Evolutionary conservation across 495 filamentous ascomycete genomes (phyloP).

Genomic region (Neurospora terricola): DNA sequence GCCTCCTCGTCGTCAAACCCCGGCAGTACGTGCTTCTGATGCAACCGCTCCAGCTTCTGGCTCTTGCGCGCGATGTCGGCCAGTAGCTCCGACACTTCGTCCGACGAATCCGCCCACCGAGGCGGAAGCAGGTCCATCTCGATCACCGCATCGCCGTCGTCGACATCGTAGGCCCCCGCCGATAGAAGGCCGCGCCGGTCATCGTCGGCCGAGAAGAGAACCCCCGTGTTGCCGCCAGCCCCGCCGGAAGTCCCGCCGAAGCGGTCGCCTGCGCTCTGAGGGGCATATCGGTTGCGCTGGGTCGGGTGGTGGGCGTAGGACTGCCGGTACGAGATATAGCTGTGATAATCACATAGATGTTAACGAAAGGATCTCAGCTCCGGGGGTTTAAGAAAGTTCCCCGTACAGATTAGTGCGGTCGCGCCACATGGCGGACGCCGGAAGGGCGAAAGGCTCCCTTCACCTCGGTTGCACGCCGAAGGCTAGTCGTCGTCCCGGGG

Average conservation of each 20-base stretch:
- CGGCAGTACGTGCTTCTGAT: slow-evolving; percentile 93
- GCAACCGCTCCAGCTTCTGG: slow-evolving; percentile 75
- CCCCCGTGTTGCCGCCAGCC: slow-evolving; percentile 27
- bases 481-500: not conserved
- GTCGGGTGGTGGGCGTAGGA: slow-evolving; percentile 92
- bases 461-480: slow-evolving; percentile 12
- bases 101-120: slow-evolving; percentile 89
- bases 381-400: not conserved
- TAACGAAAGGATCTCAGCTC: not conserved
- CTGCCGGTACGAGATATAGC: slow-evolving; percentile 97
- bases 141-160: slow-evolving; percentile 86
- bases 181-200: slow-evolving; percentile 87
- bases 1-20: slow-evolving; percentile 93
- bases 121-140: slow-evolving; percentile 97
- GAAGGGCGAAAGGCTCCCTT: slow-evolving; percentile 29
- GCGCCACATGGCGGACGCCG: slow-evolving; percentile 75
- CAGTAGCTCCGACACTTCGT: slow-evolving; percentile 82
- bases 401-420: slow-evolving; percentile 93
- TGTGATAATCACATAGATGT: slow-evolving; percentile 20
- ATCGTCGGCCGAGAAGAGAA: slow-evolving; percentile 35
- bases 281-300: slow-evolving; percentile 65
- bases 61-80: slow-evolving; percentile 72
- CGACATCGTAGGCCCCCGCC: slow-evolving; percentile 63
- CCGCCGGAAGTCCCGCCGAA: slow-evolving; percentile 43
- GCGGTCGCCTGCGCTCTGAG: slow-evolving; percentile 52